Percentiles rank a stretch among this genome's conserved stretches.
These are phyloP conservation scores for Calamus simplicifolius DNA, from an alignment of 176 grass and related monocot genomes.

Conservation along the genomic window DNA sequence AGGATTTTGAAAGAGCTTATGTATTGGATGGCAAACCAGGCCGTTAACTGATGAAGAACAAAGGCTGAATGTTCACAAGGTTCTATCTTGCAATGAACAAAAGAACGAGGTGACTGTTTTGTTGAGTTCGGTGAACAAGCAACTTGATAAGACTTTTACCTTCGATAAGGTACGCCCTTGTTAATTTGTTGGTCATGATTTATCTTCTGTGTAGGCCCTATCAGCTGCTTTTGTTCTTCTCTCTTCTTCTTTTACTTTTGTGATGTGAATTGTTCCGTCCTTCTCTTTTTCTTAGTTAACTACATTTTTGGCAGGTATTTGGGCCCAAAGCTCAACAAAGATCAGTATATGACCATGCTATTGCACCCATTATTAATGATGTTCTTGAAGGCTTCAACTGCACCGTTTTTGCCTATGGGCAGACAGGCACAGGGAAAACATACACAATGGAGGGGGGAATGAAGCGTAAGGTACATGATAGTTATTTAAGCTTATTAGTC, in stretches of 20 bases:
- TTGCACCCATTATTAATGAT: slow-evolving; percentile 56
- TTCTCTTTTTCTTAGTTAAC: neutral
- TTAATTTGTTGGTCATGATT: no score
- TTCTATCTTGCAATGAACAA: slow-evolving; percentile 52
- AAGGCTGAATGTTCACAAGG: slow-evolving; percentile 39
- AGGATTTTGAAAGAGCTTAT: neutral
- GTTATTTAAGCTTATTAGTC: neutral
- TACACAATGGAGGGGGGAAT: slow-evolving; percentile 88
- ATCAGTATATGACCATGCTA: slow-evolving; percentile 49
- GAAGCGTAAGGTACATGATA: slow-evolving; percentile 48
- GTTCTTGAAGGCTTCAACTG: slow-evolving; percentile 88
- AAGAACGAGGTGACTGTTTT: slow-evolving; percentile 58
- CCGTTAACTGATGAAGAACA: slow-evolving; percentile 60
- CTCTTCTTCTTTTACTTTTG: slow-evolving; percentile 2
- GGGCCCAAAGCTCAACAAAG: slow-evolving; percentile 70
- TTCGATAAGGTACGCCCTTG: slow-evolving; percentile 63
- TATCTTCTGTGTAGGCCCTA: neutral
- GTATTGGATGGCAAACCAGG: slow-evolving; percentile 25
- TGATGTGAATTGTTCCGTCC: slow-evolving; percentile 8
- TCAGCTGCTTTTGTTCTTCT: slow-evolving; percentile 13
- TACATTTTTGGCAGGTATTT: slow-evolving; percentile 46
- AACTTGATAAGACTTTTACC: slow-evolving; percentile 62
- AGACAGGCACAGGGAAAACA: slow-evolving; percentile 88
- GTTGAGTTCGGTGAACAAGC: slow-evolving; percentile 42
- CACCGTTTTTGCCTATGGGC: slow-evolving; percentile 86